phyloP scores from a whole-genome alignment of 805 yeast species.

The Metschnikowia similis region DNA sequence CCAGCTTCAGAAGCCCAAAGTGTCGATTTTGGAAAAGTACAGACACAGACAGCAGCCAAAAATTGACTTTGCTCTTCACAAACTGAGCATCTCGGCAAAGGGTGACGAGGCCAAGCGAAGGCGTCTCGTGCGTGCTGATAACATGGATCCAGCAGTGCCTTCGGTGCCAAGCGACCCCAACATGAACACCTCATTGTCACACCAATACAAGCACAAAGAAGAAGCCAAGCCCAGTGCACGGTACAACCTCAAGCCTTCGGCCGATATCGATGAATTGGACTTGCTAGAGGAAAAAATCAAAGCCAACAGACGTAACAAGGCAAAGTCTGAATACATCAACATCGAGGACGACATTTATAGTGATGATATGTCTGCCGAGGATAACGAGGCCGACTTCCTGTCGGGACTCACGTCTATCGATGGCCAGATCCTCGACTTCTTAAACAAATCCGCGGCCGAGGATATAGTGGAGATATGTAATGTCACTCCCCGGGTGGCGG shows the following conservation, averaged over 20 bases:
- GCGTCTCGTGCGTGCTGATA: constrained; percentile 32
- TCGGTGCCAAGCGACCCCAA: not conserved
- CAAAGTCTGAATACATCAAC: constrained; percentile 39
- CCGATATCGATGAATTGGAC: constrained; percentile 35
- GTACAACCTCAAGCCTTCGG: constrained; percentile 4
- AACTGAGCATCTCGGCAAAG: constrained; percentile 16
- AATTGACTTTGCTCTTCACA: constrained; percentile 24
- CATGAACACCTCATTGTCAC: not conserved
- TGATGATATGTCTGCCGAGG: constrained; percentile 48
- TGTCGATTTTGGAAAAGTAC: constrained; percentile 42
- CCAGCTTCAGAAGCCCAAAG: constrained; percentile 34
- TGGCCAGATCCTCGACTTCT: constrained; percentile 63
- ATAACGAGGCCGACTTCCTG: constrained; percentile 27
- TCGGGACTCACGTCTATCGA: constrained; percentile 49
- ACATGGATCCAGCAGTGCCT: constrained; percentile 5
- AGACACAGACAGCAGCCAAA: constrained; percentile 31
- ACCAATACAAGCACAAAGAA: constrained; percentile 4
- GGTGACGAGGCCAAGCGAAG: constrained; percentile 25
- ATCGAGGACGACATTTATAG: constrained; percentile 43
- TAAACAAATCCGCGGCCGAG: constrained; percentile 69
- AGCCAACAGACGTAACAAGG: constrained; percentile 25
- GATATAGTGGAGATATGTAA: constrained; percentile 81
- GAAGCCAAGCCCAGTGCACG: constrained; percentile 7
- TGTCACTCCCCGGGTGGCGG: constrained; percentile 63
- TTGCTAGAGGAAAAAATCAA: constrained; percentile 35